These are phyloP conservation scores for Populus hybrid DNA, from an alignment of 441 rosid genomes.

Conservation along the genomic window DNA sequence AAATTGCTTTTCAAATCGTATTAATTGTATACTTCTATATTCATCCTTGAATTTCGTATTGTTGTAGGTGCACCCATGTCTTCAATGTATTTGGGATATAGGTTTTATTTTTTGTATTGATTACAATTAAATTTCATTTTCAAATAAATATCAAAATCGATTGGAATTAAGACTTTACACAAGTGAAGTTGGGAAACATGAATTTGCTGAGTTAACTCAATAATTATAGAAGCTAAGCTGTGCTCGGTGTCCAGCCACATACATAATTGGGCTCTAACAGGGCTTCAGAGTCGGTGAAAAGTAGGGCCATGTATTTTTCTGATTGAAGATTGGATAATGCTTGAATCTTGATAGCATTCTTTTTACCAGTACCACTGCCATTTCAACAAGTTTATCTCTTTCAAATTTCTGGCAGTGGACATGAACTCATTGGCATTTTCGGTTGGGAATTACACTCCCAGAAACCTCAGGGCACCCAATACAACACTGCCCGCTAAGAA, in stretches of 20 bases:
- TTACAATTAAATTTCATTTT: too few species aligned
- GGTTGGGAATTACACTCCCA: constrained; percentile 36
- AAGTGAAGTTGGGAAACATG: too few species aligned
- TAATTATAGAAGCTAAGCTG: not conserved
- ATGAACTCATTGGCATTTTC: constrained; percentile 60
- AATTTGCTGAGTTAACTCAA: too few species aligned
- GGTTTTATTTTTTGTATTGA: not conserved
- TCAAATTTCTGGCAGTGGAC: constrained; percentile 22
- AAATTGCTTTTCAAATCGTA: too few species aligned
- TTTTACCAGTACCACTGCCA: not conserved
- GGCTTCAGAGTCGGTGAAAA: not conserved
- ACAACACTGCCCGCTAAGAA: constrained; percentile 12
- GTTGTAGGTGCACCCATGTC: not conserved
- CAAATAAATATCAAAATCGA: too few species aligned
- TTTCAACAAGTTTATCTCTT: constrained; percentile 4
- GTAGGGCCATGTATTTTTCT: not conserved
- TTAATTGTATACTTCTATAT: not conserved
- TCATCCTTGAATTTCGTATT: not conserved
- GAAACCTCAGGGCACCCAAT: constrained; percentile 20
- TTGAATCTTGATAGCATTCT: not conserved
- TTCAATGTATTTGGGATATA: not conserved
- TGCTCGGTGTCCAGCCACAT: not conserved
- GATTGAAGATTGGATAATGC: not conserved
- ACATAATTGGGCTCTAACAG: not conserved
- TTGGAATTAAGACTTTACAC: too few species aligned